Evolutionary conservation across 768 basidiomycete genomes (phyloP), one percentile per base, ranked within the genome.

Genomic region (Royoungia palumana): DNA sequence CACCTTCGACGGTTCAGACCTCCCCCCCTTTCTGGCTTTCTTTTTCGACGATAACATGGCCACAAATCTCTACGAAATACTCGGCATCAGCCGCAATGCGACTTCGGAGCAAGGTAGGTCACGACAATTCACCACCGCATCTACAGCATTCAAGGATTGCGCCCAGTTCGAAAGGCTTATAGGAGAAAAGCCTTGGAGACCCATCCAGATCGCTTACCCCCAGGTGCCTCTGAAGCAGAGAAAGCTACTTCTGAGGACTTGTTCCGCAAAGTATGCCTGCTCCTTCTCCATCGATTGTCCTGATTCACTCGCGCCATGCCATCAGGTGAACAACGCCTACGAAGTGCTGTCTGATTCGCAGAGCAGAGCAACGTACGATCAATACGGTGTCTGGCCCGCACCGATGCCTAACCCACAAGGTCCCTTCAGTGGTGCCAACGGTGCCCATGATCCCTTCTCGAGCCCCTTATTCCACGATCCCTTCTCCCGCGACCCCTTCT

Each of bases 101-200:
- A 70, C 79, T 2, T 60, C 73, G 9, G 86, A 88, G 51, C 75
- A 89, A 63, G 75, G 88, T 87, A 57, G 22, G 81, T 74, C 35
- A 11, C 41, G 17, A 32, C 16, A 11, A n/a, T 24, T 12, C 36
- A 20, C 16, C 10, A 30, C 34, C 4, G 5, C 5, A 30, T 44
- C 43, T n/a, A 41, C 41, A 17, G 25, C 13, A 14, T 51, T 61
- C 36, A 58, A 28, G 35, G 44, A 6, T 21, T 8, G 25, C 35
- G 36, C 20, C 32, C 53, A 90, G 87, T 90, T 54, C 79, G 85
- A 52, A 87, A 78, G 57, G 88, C 88, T n/a, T 90, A 90, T 74
- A 82, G 78, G 65, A 80, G 74, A 67, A 77, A 70, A 60, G 88
- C 88, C 3, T 61, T 90, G 22, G 72, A 81, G 48, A 90, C 86